These are phyloP conservation scores for Macroventuria anomochaeta DNA, from an alignment of 2,329 filamentous ascomycete genomes.

Conservation along the genomic window DNA sequence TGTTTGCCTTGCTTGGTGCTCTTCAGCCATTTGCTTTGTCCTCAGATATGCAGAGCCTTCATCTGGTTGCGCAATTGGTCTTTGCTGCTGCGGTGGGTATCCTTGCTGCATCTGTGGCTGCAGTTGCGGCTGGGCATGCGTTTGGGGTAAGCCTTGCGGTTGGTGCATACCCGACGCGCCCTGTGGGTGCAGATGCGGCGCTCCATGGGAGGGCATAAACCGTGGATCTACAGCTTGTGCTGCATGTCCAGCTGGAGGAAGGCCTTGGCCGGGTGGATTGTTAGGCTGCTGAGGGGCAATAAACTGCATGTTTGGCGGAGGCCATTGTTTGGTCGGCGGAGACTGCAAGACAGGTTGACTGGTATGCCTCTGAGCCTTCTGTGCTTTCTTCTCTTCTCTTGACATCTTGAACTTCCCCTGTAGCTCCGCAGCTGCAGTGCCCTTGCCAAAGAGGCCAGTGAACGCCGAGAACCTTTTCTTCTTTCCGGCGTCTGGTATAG, in stretches of 20 bases:
- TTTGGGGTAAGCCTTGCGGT: slow-evolving; percentile 19
- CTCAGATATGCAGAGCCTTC: slow-evolving; percentile 32
- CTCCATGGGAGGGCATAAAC: slow-evolving; percentile 17
- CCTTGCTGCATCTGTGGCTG: slow-evolving; percentile 20
- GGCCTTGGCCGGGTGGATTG: slow-evolving; percentile 21
- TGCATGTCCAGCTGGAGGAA: slow-evolving; percentile 24
- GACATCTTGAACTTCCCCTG: slow-evolving; percentile 44
- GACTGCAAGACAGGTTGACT: slow-evolving; percentile 18
- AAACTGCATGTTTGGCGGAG: slow-evolving; percentile 25
- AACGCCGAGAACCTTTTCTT: slow-evolving; percentile 56
- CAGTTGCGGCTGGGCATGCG: slow-evolving; percentile 7
- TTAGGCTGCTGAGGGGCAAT: slow-evolving; percentile 25
- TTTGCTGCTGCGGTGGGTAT: slow-evolving; percentile 12
- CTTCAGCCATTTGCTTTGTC: slow-evolving; percentile 32
- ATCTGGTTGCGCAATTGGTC: slow-evolving; percentile 9
- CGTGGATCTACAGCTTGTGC: slow-evolving; percentile 26
- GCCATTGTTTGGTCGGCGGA: slow-evolving; percentile 24
- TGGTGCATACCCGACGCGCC: slow-evolving; percentile 20
- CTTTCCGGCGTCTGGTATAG: slow-evolving; percentile 36
- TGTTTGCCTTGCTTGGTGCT: slow-evolving; percentile 23
- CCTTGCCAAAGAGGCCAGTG: slow-evolving; percentile 53
- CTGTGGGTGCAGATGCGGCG: slow-evolving; percentile 16
- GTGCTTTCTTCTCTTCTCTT: slow-evolving; percentile 47
- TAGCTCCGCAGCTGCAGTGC: slow-evolving; percentile 39
- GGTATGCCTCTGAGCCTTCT: slow-evolving; percentile 38